These are phyloP conservation scores for Tylopilus sp. DNA, from an alignment of 768 basidiomycete species.

Conservation along the genomic window DNA sequence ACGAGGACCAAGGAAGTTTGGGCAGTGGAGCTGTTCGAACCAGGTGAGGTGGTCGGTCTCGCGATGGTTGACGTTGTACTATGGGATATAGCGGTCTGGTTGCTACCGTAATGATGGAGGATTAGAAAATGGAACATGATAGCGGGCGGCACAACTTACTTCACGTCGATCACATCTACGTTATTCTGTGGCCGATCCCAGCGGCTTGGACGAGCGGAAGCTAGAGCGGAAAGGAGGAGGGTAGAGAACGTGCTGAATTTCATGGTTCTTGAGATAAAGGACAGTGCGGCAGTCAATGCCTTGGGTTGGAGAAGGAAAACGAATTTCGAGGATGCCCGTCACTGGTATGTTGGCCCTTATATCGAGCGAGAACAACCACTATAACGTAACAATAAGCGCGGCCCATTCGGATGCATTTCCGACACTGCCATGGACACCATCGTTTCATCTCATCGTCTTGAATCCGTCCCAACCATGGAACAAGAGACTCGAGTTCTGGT, in stretches of 20 bases:
- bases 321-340: no score
- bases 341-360: no score
- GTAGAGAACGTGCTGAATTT: conserved; percentile 39
- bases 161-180: conserved; percentile 39
- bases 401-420: no score
- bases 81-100: not conserved
- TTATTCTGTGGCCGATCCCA: conserved; percentile 37
- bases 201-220: conserved; percentile 36
- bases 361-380: no score
- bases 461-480: conserved; percentile 6
- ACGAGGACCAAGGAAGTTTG: conserved; percentile 38
- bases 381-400: no score
- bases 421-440: not conserved
- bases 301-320: no score
- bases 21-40: conserved; percentile 17
- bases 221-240: conserved; percentile 25
- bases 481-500: conserved; percentile 35
- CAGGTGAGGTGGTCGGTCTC: not conserved
- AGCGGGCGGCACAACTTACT: conserved; percentile 28
- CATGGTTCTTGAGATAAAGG: conserved; percentile 24
- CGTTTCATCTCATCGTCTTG: not conserved
- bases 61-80: not conserved
- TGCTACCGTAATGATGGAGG: conserved; percentile 9
- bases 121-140: not conserved
- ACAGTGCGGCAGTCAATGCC: conserved; percentile 26